These are phyloP conservation scores for Sicyos baderoa DNA, from an alignment of 306 rosid species.

Conservation along the genomic window DNA sequence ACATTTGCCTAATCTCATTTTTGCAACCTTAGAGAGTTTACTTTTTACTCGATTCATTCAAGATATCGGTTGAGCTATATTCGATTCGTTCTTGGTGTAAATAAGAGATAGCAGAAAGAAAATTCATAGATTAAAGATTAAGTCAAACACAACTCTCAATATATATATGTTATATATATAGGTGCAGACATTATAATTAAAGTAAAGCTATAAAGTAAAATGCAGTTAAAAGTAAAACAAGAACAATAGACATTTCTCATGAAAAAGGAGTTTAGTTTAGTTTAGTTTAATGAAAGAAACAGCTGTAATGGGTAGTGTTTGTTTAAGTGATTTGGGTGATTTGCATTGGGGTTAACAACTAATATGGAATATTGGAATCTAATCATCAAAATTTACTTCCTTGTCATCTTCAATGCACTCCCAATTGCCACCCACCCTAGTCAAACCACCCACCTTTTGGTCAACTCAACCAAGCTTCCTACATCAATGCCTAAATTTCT, in stretches of 20 bases:
- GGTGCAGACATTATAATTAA: too few relatives aligned
- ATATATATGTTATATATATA: too few relatives aligned
- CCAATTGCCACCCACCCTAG: slow-evolving; percentile 33
- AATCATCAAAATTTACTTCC: slow-evolving; percentile 71
- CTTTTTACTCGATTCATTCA: too few relatives aligned
- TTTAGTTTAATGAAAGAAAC: slow-evolving; percentile 2
- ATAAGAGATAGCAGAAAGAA: too few relatives aligned
- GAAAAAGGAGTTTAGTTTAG: background rate
- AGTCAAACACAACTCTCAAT: too few relatives aligned
- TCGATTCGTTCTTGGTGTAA: too few relatives aligned
- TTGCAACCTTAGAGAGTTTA: too few relatives aligned
- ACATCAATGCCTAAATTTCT: slow-evolving; percentile 4
- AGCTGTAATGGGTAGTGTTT: slow-evolving; percentile 1
- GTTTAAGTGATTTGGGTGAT: slow-evolving; percentile 18
- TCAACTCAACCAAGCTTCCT: background rate
- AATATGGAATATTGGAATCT: slow-evolving; percentile 96
- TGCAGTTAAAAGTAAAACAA: background rate
- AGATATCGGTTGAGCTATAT: too few relatives aligned
- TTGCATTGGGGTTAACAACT: background rate
- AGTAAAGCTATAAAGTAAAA: background rate
- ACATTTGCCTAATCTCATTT: too few relatives aligned
- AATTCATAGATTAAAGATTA: too few relatives aligned
- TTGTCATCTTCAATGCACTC: slow-evolving; percentile 42
- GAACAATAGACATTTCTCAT: background rate
- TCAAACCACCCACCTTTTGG: slow-evolving; percentile 36